Conservation (phyloP, 495 filamentous ascomycete genomes). For the Geopyxis carbonaria region DNA sequence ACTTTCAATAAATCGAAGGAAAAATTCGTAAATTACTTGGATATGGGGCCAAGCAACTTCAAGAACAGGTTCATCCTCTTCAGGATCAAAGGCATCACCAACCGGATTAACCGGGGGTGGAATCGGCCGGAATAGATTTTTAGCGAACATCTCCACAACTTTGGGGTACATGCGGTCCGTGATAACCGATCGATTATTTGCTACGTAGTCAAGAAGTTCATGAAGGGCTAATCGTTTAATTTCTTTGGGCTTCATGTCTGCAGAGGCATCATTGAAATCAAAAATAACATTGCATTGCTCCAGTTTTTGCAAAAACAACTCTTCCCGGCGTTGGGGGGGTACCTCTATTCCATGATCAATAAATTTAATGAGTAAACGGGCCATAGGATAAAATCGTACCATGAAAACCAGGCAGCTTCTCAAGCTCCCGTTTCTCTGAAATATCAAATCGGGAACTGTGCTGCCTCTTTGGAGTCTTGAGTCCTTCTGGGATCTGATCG, state of each 20-base stretch:
- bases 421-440: conserved; percentile 85
- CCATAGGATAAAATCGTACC: conserved; percentile 16
- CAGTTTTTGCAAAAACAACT: conserved; percentile 99
- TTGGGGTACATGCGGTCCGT: conserved; percentile 98
- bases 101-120: conserved; percentile 94
- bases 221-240: conserved; percentile 96
- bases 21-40: conserved; percentile 99
- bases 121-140: conserved; percentile 94
- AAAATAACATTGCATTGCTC: conserved; percentile 99
- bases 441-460: conserved; percentile 97
- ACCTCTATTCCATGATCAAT: conserved; percentile 61
- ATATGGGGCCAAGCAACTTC: conserved; percentile 99
- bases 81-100: conserved; percentile 94
- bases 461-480: conserved; percentile 86
- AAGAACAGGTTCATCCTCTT: conserved; percentile 94
- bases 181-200: conserved; percentile 95
- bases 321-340: conserved; percentile 81
- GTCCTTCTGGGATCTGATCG: conserved; percentile 74
- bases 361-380: background rate
- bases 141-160: conserved; percentile 98
- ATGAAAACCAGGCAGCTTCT: conserved; percentile 97
- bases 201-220: conserved; percentile 93
- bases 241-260: conserved; percentile 99
- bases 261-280: conserved; percentile 96
- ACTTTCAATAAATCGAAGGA: conserved; percentile 95